Base-by-base conservation (phyloP, 306 rosid species). In the Prunus davidiana region DNA sequence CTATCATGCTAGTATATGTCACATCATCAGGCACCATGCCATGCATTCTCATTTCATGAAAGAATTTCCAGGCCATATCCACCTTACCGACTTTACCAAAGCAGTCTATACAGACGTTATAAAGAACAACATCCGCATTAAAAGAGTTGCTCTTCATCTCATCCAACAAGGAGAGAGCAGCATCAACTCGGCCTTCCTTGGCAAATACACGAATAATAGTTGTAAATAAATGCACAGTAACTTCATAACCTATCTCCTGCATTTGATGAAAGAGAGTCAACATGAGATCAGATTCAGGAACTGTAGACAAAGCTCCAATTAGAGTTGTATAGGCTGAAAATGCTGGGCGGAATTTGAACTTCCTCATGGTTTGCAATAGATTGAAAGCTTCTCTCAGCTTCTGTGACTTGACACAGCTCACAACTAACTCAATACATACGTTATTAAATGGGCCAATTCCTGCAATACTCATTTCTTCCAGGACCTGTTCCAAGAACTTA, bases 41-140 rank as follows among this genome's bases (percentile, higher is more conserved):
- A 49, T 82, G 88, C 27, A 88, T 83, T 82, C 84, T 88, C 90
- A 95, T 86, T 84, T 95, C 98, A 82, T 95, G 97, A 88, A 92
- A 95, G 80, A 95, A 90, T 79, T 95, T 92, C 98, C 97, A 95
- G 67, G 98, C 97, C 92, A 95, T 95, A 80, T 95, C 98, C 79
- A 95, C 88, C 79, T 89, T 92, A 64, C 98, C 97, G 45, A 81
- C 87, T 83, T 90, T 95, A 27, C 98, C 98, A 81, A 92, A 95
- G 82, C 93, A 90, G 57, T 95, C 95, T 66, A 95, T 90, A 67
- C 98, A 95, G 70, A 95, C 96, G 80, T 95, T 95, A 75, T 90
- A 95, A 66, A 95, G 96, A 80, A 95, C 93, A 81, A 87, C 80
- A 28, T 92, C 98, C 47, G 93, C 95, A 69, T 73, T 74, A 56